Evolutionary conservation across 345 rosid genomes (phyloP).

Genomic region (Aquilaria yunnanensis): DNA sequence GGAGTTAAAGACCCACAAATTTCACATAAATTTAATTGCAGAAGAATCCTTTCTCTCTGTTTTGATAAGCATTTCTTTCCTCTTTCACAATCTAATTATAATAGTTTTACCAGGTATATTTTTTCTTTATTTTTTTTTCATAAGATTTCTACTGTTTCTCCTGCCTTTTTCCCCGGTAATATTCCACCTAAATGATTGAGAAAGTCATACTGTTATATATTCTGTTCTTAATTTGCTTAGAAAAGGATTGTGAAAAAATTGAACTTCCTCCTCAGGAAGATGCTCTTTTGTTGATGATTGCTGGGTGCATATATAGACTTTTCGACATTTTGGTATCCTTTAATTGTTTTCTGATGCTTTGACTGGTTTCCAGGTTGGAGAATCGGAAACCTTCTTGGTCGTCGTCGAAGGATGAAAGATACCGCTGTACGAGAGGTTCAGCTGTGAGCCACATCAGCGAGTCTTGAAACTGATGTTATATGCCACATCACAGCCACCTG

Average conservation of each 20-base stretch:
- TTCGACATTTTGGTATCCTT: not conserved
- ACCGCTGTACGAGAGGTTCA: slow-evolving; percentile 55
- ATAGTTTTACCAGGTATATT: slow-evolving; percentile 44
- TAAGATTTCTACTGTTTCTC: not conserved
- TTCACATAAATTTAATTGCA: slow-evolving; percentile 39
- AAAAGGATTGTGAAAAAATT: slow-evolving; percentile 3
- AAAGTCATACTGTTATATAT: slow-evolving; percentile 4
- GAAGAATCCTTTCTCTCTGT: slow-evolving; percentile 40
- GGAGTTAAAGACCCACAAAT: slow-evolving; percentile 58
- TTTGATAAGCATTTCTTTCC: slow-evolving; percentile 35
- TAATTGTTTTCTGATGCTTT: slow-evolving; percentile 15
- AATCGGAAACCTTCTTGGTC: slow-evolving; percentile 34
- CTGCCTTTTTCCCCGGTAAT: not conserved
- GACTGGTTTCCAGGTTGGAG: slow-evolving; percentile 23
- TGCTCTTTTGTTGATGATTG: not conserved
- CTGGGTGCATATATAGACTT: not conserved
- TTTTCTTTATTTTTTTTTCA: not conserved
- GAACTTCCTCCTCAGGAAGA: not conserved
- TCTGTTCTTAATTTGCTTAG: slow-evolving; percentile 24
- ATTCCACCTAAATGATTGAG: not conserved
- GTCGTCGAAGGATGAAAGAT: slow-evolving; percentile 56
- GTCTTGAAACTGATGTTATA: no score
- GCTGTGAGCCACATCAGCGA: slow-evolving; percentile 9
- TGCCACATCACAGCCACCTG: no score
- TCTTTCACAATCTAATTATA: slow-evolving; percentile 24